Conservation (phyloP, 306 rosid genomes). For the Cucurbita ficifolia region DNA sequence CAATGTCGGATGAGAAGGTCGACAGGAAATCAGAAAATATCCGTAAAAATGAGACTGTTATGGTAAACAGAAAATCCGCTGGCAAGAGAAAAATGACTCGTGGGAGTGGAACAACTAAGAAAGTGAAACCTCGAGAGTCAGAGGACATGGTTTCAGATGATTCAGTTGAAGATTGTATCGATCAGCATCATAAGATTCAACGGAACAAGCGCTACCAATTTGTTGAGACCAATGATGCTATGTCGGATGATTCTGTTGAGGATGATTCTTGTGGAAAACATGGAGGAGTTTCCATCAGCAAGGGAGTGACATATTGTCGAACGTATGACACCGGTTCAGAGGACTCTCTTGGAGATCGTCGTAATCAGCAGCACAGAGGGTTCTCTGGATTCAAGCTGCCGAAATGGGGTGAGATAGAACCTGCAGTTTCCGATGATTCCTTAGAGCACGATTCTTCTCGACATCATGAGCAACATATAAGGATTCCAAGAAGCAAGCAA, state of each 20-base stretch:
- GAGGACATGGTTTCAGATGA: constrained; percentile 21
- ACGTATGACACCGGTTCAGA: constrained; percentile 18
- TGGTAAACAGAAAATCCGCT: constrained; percentile 27
- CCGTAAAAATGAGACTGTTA: constrained; percentile 21
- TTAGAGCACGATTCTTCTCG: constrained; percentile 1
- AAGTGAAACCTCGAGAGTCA: constrained; percentile 26
- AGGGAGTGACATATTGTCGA: constrained; percentile 8
- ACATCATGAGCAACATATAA: constrained; percentile 1
- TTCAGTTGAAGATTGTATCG: constrained; percentile 18
- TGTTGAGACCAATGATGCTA: constrained; percentile 14
- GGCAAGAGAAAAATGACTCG: constrained; percentile 61
- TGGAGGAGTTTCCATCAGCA: constrained; percentile 3
- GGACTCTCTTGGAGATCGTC: constrained; percentile 15
- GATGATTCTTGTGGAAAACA: constrained; percentile 11
- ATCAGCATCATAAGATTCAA: constrained; percentile 15
- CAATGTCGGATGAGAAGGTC: constrained; percentile 35
- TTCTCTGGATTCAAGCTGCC: constrained; percentile 20
- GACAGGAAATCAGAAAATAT: constrained; percentile 33
- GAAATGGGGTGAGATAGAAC: constrained; percentile 15
- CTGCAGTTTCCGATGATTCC: constrained; percentile 27
- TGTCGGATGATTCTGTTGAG: constrained; percentile 29
- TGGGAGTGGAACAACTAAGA: constrained; percentile 31
- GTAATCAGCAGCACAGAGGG: constrained; percentile 9
- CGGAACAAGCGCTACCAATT: constrained; percentile 16
- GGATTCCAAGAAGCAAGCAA: constrained; percentile 15